Conservation (phyloP, 1,139 yeast genomes). For the Pichia sp. region DNA sequence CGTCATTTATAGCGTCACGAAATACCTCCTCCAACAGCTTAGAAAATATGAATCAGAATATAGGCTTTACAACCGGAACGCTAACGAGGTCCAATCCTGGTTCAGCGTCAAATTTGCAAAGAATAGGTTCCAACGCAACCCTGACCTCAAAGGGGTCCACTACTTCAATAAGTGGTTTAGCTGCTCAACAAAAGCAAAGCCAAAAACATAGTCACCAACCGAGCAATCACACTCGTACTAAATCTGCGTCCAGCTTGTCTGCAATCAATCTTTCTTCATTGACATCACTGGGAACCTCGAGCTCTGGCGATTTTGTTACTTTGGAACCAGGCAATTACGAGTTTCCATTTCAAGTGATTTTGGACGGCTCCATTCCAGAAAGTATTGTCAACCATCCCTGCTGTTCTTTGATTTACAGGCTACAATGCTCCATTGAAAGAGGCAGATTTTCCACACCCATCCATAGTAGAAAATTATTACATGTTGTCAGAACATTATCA, state of each 20-base stretch:
- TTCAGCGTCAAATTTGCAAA: slow-evolving; percentile 28
- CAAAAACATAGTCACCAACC: slow-evolving; percentile 8
- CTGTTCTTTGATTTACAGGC: slow-evolving; percentile 72
- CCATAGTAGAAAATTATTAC: slow-evolving; percentile 63
- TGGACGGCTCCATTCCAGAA: slow-evolving; percentile 85
- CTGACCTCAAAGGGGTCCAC: slow-evolving; percentile 11
- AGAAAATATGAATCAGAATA: slow-evolving; percentile 9
- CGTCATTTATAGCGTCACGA: slow-evolving; percentile 8
- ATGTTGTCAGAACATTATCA: slow-evolving; percentile 84
- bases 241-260: slow-evolving; percentile 13
- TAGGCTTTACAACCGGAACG: slow-evolving; percentile 30
- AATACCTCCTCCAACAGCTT: slow-evolving; percentile 19
- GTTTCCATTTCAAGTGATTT: slow-evolving; percentile 77
- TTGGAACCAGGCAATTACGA: slow-evolving; percentile 79
- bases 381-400: slow-evolving; percentile 89
- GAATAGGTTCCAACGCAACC: slow-evolving; percentile 21
- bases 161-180: slow-evolving; percentile 3
- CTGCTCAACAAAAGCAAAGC: slow-evolving; percentile 4
- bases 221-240: background rate
- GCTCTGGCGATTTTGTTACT: slow-evolving; percentile 32
- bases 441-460: slow-evolving; percentile 70
- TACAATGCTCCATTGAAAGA: slow-evolving; percentile 79
- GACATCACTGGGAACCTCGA: slow-evolving; percentile 17
- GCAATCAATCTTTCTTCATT: slow-evolving; percentile 15
- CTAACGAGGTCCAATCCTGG: slow-evolving; percentile 29